Evolutionary conservation across 768 basidiomycete genomes (phyloP), one percentile per base, ranked within the genome.

Genomic region (Lactarius quietus): DNA sequence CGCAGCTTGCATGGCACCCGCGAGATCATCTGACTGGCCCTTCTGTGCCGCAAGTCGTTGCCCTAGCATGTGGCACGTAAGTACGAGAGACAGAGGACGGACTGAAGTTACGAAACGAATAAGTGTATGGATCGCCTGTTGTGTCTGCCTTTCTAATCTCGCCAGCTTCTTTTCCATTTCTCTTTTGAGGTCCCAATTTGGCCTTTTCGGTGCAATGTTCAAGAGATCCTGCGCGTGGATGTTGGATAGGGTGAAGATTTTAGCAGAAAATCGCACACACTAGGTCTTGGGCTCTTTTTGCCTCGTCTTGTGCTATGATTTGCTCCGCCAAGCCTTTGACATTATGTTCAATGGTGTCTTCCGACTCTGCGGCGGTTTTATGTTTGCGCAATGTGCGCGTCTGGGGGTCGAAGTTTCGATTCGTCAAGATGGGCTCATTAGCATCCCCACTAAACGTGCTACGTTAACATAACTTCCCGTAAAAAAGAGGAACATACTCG

Each of bases 161-260:
- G 88, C 83, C 55, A 94, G 76, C 74, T 92, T 94, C 79, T 90
- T 93, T 63, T 95, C 92, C 78, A 95, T 86, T 71, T 98, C 94
- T 63, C 94, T 86, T 75, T 95, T 95, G 71, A 97, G 80, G 74
- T 96, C 94, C 95, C 94, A 96, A 76, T 96, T 98, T 12, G 93
- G 88, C 55, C 95, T 84, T 82, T 95, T 98, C 4, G 97, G 97
- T 28, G 95, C 95, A 70, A 99, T 98, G 73, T 97, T 98, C 74
- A 97, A 92, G 53, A 97, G 81, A 74, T 96, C 93, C 95, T 96
- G 72, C 36, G 75, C 45, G 64, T 33, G 60, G 48, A 67, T 60
- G 54, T 39, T 61, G 38, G 53, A 53, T 41, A 26, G 43, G 26
- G 64, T 36, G 35, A 14, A 48, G 59, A 18, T 52, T 55, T 41